A percentile compares a stretch with the other conserved stretches of the same genome.
phyloP scores from a whole-genome alignment of 73 alveolate genomes.

The Paramecium bursaria region DNA sequence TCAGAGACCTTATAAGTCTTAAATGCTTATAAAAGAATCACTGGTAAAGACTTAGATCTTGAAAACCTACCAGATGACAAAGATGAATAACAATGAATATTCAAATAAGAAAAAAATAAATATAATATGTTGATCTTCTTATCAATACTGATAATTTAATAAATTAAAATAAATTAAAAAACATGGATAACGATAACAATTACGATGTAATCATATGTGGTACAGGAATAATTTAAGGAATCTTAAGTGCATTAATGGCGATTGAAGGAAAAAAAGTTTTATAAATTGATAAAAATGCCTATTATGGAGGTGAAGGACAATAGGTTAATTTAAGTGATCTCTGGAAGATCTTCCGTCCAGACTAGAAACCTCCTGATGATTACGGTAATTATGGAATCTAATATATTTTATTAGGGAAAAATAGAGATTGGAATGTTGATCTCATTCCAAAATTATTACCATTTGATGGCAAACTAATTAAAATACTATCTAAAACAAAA shows the following conservation, averaged over 20 bases:
- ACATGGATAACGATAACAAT: too few species aligned
- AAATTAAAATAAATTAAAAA: too few species aligned
- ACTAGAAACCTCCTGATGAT: constrained; percentile 80
- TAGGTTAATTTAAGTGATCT: constrained; percentile 96
- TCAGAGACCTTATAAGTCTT: constrained; percentile 79
- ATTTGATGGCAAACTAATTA: constrained; percentile 97
- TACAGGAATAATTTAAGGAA: constrained; percentile 98
- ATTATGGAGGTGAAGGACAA: constrained; percentile 97
- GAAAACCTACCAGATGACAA: constrained; percentile 69
- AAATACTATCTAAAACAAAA: constrained; percentile 91
- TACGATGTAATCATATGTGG: constrained; percentile 95
- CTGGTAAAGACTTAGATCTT: constrained; percentile 74
- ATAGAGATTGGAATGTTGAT: constrained; percentile 98
- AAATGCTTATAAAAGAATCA: constrained; percentile 75
- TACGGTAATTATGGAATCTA: constrained; percentile 50
- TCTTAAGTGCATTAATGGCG: constrained; percentile 94
- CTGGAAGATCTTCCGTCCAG: constrained; percentile 92
- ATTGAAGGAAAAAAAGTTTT: constrained; percentile 89
- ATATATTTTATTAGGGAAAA: constrained; percentile 79
- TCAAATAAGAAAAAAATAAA: background rate
- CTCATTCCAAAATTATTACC: constrained; percentile 97
- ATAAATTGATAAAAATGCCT: constrained; percentile 95
- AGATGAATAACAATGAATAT: constrained; percentile 49
- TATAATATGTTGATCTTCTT: too few species aligned
- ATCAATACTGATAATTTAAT: too few species aligned